Percentiles rank a stretch among this genome's conserved stretches.
Evolutionary conservation across 176 grass and related monocot genomes (phyloP).

Genomic region (Panicum miliaceum): DNA sequence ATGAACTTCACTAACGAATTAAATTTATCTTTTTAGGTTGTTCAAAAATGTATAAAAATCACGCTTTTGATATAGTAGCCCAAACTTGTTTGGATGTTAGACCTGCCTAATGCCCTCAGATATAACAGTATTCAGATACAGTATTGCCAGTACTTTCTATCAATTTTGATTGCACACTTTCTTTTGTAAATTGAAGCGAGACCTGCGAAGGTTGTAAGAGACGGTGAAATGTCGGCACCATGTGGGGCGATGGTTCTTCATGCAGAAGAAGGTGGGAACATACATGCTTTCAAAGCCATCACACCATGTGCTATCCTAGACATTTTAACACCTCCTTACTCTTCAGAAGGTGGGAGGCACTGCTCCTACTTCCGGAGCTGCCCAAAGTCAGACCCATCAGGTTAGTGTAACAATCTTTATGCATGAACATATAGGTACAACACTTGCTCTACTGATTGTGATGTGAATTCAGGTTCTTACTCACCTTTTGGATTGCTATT

Average conservation of each 20-base stretch:
- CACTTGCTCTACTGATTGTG: background rate
- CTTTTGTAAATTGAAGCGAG: conserved; percentile 36
- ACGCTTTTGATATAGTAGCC: background rate
- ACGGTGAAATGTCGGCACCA: conserved; percentile 57
- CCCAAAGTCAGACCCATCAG: conserved; percentile 33
- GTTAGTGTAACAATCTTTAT: conserved; percentile 17
- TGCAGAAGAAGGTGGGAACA: conserved; percentile 48
- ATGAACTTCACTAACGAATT: background rate
- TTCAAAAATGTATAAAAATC: background rate
- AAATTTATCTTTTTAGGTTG: background rate
- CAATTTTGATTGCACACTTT: conserved; percentile 26
- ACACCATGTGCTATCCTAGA: conserved; percentile 69
- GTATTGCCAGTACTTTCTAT: background rate
- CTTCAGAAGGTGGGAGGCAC: conserved; percentile 60
- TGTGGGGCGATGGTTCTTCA: conserved; percentile 54
- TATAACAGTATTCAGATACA: background rate
- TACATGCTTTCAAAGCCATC: conserved; percentile 66
- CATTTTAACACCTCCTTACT: conserved; percentile 74
- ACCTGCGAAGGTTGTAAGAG: conserved; percentile 60
- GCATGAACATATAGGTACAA: background rate
- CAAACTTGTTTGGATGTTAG: background rate
- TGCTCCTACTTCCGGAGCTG: conserved; percentile 68
- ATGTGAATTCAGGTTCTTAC: background rate
- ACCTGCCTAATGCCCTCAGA: background rate
- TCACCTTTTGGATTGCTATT: background rate